Evolutionary conservation across 2,329 filamentous ascomycete genomes (phyloP), one percentile per base, ranked within the genome.

Genomic region (Chalaropsis ovoidea): DNA sequence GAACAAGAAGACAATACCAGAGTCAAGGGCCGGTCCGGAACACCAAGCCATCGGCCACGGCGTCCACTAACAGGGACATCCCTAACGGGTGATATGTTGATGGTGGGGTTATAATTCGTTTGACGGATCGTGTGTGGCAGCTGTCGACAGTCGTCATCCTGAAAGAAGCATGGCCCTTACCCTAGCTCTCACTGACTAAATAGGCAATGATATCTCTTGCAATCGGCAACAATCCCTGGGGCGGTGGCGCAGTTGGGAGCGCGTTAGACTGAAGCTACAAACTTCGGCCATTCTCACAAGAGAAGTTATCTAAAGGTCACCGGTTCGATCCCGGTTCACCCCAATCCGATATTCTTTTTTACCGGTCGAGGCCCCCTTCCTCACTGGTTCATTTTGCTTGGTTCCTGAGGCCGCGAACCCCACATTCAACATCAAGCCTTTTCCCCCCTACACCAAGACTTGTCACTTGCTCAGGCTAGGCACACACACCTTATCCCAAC

Each of bases 251-350:
- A 67, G 65, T 67, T 67, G 65, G 65, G 65, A 67, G 65, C 65
- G 65, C 65, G 65, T 67, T 67, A 67, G 65, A 67, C 65, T 67
- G 65, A 67, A 67, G 65, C 62, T 31, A 58, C 24, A 56, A 67
- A 67, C 65, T 67, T 65, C 62, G 27, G 65, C 65, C 62, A n/a
- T 15, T 22, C 56, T 60, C 17, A 19, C 41, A 17, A 31, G 65
- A 64, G 56, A n/a, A 65, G 65, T 58, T 41, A 67, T 67, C 65
- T 67, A 67, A 67, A 67, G 65, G 65, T 67, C 65, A 67, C 65
- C 39, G 65, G 65, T 67, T 67, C 65, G 58, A 67, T 67, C 65
- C 65, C 65, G 65, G 65, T 67, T 67, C 65, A 67, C 65, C 65
- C 65, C 65, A 67, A 3, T 63, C 6, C 5, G 6, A 11, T 7